Evolutionary conservation across 2,329 filamentous ascomycete species (phyloP).

Genomic region (Fusarium tanahbumbuense): DNA sequence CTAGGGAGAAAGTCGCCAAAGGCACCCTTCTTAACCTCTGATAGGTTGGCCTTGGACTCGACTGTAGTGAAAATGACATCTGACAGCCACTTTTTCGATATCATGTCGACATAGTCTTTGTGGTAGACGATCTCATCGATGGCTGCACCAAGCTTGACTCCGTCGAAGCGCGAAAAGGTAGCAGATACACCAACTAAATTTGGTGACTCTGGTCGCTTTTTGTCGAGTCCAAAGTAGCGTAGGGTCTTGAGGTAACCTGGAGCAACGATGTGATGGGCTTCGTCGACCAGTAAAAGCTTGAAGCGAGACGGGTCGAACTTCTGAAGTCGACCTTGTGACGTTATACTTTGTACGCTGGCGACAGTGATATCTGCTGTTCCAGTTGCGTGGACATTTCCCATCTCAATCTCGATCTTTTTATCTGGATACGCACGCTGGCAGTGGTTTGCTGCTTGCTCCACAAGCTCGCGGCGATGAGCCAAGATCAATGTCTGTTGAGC

Average conservation of each 20-base stretch:
- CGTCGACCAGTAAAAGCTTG: slow-evolving; percentile 93
- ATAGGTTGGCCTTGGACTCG: slow-evolving; percentile 82
- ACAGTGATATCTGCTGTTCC: slow-evolving; percentile 92
- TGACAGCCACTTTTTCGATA: slow-evolving; percentile 90
- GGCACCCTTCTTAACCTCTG: slow-evolving; percentile 69
- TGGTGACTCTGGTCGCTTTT: slow-evolving; percentile 59
- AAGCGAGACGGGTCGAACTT: slow-evolving; percentile 85
- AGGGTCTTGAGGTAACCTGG: slow-evolving; percentile 80
- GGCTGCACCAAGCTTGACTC: slow-evolving; percentile 80
- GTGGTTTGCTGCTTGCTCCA: slow-evolving; percentile 91
- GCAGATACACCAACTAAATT: slow-evolving; percentile 91
- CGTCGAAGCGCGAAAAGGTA: slow-evolving; percentile 81
- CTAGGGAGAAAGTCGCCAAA: slow-evolving; percentile 81
- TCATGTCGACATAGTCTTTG: slow-evolving; percentile 75
- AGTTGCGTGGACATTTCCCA: slow-evolving; percentile 81
- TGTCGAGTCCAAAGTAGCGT: slow-evolving; percentile 79
- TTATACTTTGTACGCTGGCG: slow-evolving; percentile 88
- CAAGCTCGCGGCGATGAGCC: slow-evolving; percentile 90
- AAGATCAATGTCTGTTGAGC: slow-evolving; percentile 85
- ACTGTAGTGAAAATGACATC: slow-evolving; percentile 96
- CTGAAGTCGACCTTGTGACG: slow-evolving; percentile 77
- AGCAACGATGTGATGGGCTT: slow-evolving; percentile 96
- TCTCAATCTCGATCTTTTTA: slow-evolving; percentile 88
- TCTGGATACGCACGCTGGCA: slow-evolving; percentile 83
- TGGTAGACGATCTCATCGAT: slow-evolving; percentile 98